phyloP scores from a whole-genome alignment of 345 rosid species.

The Populus nigra region DNA sequence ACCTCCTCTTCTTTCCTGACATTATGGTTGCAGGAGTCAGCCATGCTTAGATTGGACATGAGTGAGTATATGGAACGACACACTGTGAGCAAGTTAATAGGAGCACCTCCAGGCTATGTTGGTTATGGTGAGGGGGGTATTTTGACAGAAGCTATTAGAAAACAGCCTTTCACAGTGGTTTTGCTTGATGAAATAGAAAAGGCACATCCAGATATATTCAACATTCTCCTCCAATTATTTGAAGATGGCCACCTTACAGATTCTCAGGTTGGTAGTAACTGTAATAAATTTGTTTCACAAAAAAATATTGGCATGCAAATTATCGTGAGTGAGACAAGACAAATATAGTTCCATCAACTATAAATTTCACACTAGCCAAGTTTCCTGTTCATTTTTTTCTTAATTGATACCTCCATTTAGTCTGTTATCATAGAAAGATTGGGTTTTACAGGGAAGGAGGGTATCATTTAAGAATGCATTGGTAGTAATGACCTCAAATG shows the following conservation, averaged over 20 bases:
- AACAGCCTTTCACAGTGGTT: conserved; percentile 80
- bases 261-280: conserved; percentile 66
- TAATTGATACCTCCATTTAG: neutral
- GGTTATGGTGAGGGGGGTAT: conserved; percentile 92
- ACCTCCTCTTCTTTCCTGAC: conserved; percentile 2
- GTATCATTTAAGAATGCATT: conserved; percentile 93
- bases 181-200: conserved; percentile 52
- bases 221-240: conserved; percentile 91
- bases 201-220: conserved; percentile 92
- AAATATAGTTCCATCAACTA: neutral
- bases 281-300: neutral
- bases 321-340: neutral
- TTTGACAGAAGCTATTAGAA: conserved; percentile 95
- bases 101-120: conserved; percentile 94
- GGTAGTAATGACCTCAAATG: conserved; percentile 92
- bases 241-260: conserved; percentile 98
- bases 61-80: conserved; percentile 99
- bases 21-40: conserved; percentile 58
- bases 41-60: conserved; percentile 97
- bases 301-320: neutral
- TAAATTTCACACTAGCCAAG: neutral
- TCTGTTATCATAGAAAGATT: conserved; percentile 3
- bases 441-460: conserved; percentile 68
- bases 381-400: neutral
- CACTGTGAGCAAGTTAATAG: conserved; percentile 90